These are phyloP conservation scores for Chiua sp. DNA, from an alignment of 1,284 basidiomycete species.

Conservation along the genomic window DNA sequence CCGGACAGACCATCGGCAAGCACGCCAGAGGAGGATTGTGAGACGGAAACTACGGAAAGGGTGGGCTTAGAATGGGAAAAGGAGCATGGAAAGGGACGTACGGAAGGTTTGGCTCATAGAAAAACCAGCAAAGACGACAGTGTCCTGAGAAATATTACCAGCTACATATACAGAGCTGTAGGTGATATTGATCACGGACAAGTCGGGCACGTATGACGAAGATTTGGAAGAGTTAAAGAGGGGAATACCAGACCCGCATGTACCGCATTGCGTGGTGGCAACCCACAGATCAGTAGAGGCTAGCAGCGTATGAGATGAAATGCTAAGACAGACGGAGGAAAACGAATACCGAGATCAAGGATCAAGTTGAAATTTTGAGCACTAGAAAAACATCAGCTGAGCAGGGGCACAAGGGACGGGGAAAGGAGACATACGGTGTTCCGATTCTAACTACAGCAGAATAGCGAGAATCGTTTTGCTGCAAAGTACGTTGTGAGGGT, in stretches of 20 bases:
- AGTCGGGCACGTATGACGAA: slow-evolving; percentile 41
- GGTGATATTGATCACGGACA: slow-evolving; percentile 31
- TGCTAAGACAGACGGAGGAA: neutral
- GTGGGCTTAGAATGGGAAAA: neutral
- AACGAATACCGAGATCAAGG: slow-evolving; percentile 58
- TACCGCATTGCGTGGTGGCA: slow-evolving; percentile 51
- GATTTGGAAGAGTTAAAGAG: slow-evolving; percentile 52
- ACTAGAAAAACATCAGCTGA: no score
- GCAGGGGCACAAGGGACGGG: no score
- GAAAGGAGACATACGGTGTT: no score
- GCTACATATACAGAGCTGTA: slow-evolving; percentile 61
- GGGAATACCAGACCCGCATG: slow-evolving; percentile 47
- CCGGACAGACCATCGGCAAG: slow-evolving; percentile 58
- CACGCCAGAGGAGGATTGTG: slow-evolving; percentile 42
- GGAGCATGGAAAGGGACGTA: slow-evolving; percentile 14
- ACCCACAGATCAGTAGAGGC: slow-evolving; percentile 87
- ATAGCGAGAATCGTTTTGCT: no score
- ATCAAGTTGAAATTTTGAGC: slow-evolving; percentile 47
- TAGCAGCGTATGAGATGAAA: slow-evolving; percentile 4
- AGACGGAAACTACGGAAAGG: slow-evolving; percentile 38
- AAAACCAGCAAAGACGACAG: slow-evolving; percentile 58
- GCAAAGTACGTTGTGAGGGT: no score
- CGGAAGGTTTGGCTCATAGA: slow-evolving; percentile 40
- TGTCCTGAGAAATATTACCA: slow-evolving; percentile 51
- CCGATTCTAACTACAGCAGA: no score